Percentiles rank a stretch among this genome's conserved stretches.
Conservation (phyloP, 495 filamentous ascomycete species). For the Aspergillus affinis region DNA sequence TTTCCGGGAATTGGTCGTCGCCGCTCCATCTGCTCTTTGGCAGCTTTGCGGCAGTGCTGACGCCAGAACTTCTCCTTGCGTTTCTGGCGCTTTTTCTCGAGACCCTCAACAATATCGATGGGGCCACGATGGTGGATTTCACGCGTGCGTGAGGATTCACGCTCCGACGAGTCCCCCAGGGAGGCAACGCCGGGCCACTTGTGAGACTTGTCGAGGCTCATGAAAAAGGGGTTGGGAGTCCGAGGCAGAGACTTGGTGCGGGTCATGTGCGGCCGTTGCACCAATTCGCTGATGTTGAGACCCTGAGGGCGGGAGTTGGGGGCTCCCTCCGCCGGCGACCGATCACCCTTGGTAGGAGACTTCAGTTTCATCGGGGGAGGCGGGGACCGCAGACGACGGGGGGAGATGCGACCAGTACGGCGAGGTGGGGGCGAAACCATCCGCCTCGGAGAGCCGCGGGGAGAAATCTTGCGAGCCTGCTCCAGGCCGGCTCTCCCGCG, state of each 20-base stretch:
- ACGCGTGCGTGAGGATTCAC: conserved; percentile 38
- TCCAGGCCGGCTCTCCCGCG: conserved; percentile 35
- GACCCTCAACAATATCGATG: conserved; percentile 94
- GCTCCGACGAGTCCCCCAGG: conserved; percentile 34
- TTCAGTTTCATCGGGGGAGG: conserved; percentile 45
- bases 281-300: conserved; percentile 58
- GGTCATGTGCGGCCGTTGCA: conserved; percentile 59
- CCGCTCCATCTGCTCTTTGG: conserved; percentile 58
- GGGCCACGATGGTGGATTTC: conserved; percentile 72
- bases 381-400: conserved; percentile 66
- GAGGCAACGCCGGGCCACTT: conserved; percentile 35
- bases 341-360: conserved; percentile 29
- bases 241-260: conserved; percentile 79
- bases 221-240: conserved; percentile 68
- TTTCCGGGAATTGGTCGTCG: conserved; percentile 70
- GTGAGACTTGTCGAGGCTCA: conserved; percentile 35
- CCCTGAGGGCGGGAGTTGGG: conserved; percentile 29
- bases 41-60: conserved; percentile 71
- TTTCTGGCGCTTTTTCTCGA: conserved; percentile 89
- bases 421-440: conserved; percentile 61
- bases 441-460: conserved; percentile 42
- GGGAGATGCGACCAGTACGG: conserved; percentile 64
- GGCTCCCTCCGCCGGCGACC: conserved; percentile 30
- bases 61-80: conserved; percentile 87
- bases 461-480: conserved; percentile 30